Base-by-base conservation (phyloP, 257 asterid species). In the Phtheirospermum japonicum region DNA sequence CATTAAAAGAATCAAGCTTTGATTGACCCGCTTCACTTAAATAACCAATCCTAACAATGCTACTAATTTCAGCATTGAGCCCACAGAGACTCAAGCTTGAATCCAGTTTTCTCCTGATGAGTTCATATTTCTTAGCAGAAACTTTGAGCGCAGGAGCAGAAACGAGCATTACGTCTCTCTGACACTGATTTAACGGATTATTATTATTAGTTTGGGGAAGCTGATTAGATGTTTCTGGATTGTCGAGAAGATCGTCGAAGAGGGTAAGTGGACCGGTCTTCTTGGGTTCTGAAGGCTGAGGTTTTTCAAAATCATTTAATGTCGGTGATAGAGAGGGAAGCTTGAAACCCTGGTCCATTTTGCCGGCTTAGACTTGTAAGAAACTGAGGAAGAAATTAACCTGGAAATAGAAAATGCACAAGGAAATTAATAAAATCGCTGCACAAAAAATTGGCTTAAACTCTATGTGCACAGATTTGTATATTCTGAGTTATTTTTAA, bases 41-140 rank as follows among this genome's bases (percentile, higher is more conserved):
- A 18, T 12, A 61, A 28, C 13, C 48, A 4, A 39, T 70, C 64
- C 63, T 64, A 5, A 59, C 23, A 58, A 79, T 59, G 19, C 65
- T 33, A 63, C 63, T 73, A 19, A 76, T 61, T 43, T 31, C 43
- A n/a, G 69, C 57, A 0, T 39, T n/a, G 9, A 59, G 18, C 30
- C 77, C 82, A 14, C 58, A 20, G 9, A 9, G 2, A 36, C 57
- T 67, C 66, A 76, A 57, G 10, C 77, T 48, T 10, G 74, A 73
- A n/a, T 66, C 65, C 13, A 71, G 49, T 18, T 67, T 73, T 11
- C 18, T 54, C 56, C 33, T 50, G 53, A 76, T 70, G 42, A 9
- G 10, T 36, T 36, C 7, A 23, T 23, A 23, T 23, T 23, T 23
- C 28, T 23, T 23, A 23, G 28, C 3, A 3, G 28, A 23, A 1